Evolutionary conservation across 257 asterid genomes (phyloP).

Genomic region (Primulina huaijiensis): DNA sequence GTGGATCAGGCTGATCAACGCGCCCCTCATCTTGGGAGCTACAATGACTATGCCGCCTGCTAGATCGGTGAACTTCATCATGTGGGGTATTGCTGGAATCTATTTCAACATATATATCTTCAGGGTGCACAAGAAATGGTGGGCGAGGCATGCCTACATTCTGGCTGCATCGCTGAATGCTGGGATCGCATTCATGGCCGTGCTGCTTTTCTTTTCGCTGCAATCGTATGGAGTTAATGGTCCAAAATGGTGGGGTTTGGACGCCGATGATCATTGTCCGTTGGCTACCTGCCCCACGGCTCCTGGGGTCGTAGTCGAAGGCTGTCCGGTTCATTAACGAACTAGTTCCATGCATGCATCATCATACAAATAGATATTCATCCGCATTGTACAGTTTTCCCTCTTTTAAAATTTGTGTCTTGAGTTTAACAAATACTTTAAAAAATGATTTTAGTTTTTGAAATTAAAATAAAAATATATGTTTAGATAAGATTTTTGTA

Average conservation of each 20-base stretch:
- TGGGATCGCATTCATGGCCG: conserved; percentile 76
- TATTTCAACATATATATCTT: conserved; percentile 44
- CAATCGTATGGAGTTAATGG: conserved; percentile 35
- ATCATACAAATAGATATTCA: no score
- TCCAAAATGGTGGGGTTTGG: conserved; percentile 62
- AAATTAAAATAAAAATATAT: no score
- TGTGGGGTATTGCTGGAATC: conserved; percentile 57
- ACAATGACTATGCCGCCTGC: conserved; percentile 64
- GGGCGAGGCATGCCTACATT: conserved; percentile 70
- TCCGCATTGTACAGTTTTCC: no score
- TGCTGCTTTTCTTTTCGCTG: conserved; percentile 50
- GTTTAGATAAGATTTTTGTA: no score
- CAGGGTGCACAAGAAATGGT: conserved; percentile 47
- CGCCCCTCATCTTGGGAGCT: conserved; percentile 56
- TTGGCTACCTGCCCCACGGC: conserved; percentile 78
- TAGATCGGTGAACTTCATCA: conserved; percentile 58
- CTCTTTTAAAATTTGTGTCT: no score
- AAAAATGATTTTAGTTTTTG: no score
- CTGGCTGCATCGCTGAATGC: conserved; percentile 69
- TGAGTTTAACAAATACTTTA: no score
- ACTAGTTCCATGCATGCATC: no score
- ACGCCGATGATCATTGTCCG: conserved; percentile 58
- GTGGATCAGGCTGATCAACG: conserved; percentile 58
- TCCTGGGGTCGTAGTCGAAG: conserved; percentile 45
- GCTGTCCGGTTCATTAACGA: conserved; percentile 45